Percentiles rank a stretch among this genome's conserved stretches.
phyloP scores from a whole-genome alignment of 2,329 filamentous ascomycete species.

The Eurotiales sp. region DNA sequence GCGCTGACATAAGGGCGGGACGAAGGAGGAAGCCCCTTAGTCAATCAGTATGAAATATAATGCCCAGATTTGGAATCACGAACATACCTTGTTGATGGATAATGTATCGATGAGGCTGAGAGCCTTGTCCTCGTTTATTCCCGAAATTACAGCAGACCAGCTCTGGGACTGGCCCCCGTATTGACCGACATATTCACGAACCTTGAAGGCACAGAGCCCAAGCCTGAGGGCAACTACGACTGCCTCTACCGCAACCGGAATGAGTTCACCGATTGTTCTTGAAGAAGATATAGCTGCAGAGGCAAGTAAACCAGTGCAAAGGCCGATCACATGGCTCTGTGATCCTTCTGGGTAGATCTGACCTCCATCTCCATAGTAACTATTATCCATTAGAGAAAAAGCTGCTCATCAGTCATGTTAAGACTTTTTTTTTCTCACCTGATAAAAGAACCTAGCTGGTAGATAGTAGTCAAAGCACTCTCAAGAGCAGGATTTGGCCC shows the following conservation, averaged over 20 bases:
- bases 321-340: slow-evolving; percentile 37
- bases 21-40: slow-evolving; percentile 45
- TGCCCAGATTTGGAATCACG: background rate
- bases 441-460: slow-evolving; percentile 43
- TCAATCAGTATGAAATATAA: slow-evolving; percentile 11
- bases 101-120: slow-evolving; percentile 23
- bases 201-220: slow-evolving; percentile 38
- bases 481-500: slow-evolving; percentile 38
- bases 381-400: slow-evolving; percentile 21
- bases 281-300: slow-evolving; percentile 39
- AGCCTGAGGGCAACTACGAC: slow-evolving; percentile 43
- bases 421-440: slow-evolving; percentile 32
- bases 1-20: slow-evolving; percentile 57
- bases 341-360: slow-evolving; percentile 37
- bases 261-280: slow-evolving; percentile 39
- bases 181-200: slow-evolving; percentile 35
- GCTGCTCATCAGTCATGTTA: background rate
- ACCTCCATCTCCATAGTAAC: slow-evolving; percentile 41
- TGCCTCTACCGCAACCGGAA: slow-evolving; percentile 39
- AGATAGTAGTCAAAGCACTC: slow-evolving; percentile 41
- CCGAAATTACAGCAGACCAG: slow-evolving; percentile 41
- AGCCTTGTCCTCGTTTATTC: slow-evolving; percentile 32
- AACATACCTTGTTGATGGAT: slow-evolving; percentile 25
- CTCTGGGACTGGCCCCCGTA: slow-evolving; percentile 27
- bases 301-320: slow-evolving; percentile 42